A percentile compares a stretch with the other conserved stretches of the same genome.
Evolutionary conservation across 768 basidiomycete genomes (phyloP).

Genomic region (Leucosporidium yakuticum): DNA sequence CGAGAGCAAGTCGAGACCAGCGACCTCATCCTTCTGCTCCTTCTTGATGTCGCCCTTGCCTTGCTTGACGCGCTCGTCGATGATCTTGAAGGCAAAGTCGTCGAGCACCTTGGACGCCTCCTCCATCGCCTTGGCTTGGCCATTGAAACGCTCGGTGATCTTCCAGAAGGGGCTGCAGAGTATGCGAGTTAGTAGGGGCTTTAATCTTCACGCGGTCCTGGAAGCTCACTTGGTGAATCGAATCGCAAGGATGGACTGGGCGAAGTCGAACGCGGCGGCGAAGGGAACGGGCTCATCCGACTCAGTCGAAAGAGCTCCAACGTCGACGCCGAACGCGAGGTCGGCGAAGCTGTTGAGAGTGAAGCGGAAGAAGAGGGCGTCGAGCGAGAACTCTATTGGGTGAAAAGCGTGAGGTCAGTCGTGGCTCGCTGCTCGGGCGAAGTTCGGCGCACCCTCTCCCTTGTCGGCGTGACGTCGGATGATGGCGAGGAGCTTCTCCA

Average conservation of each 20-base stretch:
- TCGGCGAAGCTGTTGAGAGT: conserved; percentile 22
- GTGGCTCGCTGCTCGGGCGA: too few relatives aligned
- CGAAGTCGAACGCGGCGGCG: conserved; percentile 23
- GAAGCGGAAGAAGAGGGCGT: conserved; percentile 29
- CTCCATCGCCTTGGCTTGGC: conserved; percentile 4
- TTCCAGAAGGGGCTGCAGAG: conserved; percentile 20
- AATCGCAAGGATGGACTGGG: conserved; percentile 9
- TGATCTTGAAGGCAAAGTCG: conserved; percentile 24
- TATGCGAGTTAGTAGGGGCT: neutral
- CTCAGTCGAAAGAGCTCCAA: conserved; percentile 17
- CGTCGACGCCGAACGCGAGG: conserved; percentile 20
- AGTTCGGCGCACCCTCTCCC: conserved; percentile 1
- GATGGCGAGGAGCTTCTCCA: conserved; percentile 10
- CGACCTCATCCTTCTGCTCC: conserved; percentile 17
- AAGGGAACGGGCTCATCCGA: conserved; percentile 24
- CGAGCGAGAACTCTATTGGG: conserved; percentile 10
- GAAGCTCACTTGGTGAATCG: conserved; percentile 13
- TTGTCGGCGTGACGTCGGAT: conserved; percentile 17
- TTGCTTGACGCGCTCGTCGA: conserved; percentile 19
- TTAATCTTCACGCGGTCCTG: too few relatives aligned
- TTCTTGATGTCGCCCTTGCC: conserved; percentile 11
- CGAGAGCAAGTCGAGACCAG: conserved; percentile 9
- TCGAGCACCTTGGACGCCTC: conserved; percentile 13
- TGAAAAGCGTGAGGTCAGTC: neutral
- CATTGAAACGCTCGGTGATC: conserved; percentile 13